A percentile compares a stretch with the other conserved stretches of the same genome.
Evolutionary conservation across 768 basidiomycete genomes (phyloP).

Genomic region (Russula ochroleuca): DNA sequence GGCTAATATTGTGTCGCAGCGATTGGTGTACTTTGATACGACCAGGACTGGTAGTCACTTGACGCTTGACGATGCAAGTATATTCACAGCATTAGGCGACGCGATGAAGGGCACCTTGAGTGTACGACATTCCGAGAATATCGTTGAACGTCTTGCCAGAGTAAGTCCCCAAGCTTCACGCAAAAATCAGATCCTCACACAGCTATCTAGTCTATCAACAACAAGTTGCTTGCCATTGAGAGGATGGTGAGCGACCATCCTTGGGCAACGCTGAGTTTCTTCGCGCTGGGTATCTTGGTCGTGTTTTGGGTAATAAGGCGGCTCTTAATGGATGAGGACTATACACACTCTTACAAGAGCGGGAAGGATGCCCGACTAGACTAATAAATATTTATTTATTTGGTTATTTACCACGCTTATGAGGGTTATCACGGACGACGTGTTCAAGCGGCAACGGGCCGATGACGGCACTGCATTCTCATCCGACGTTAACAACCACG

Average conservation of each 20-base stretch:
- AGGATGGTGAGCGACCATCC: conserved; percentile 30
- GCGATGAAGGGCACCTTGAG: conserved; percentile 47
- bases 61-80: conserved; percentile 48
- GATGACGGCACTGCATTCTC: neutral
- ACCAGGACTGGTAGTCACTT: conserved; percentile 56
- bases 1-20: conserved; percentile 38
- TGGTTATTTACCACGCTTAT: neutral
- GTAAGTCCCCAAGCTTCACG: conserved; percentile 41
- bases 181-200: neutral
- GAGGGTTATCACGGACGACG: neutral
- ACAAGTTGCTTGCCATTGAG: conserved; percentile 31
- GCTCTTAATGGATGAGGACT: conserved; percentile 28
- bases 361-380: conserved; percentile 25
- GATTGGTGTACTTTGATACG: conserved; percentile 68
- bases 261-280: conserved; percentile 31
- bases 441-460: neutral
- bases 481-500: neutral
- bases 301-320: conserved; percentile 29
- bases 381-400: conserved; percentile 11
- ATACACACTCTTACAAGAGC: neutral
- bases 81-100: conserved; percentile 70
- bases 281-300: conserved; percentile 23
- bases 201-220: conserved; percentile 34
- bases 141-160: conserved; percentile 60
- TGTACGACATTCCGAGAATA: conserved; percentile 64